Evolutionary conservation across 345 rosid genomes (phyloP).

Genomic region (Salix caprea): DNA sequence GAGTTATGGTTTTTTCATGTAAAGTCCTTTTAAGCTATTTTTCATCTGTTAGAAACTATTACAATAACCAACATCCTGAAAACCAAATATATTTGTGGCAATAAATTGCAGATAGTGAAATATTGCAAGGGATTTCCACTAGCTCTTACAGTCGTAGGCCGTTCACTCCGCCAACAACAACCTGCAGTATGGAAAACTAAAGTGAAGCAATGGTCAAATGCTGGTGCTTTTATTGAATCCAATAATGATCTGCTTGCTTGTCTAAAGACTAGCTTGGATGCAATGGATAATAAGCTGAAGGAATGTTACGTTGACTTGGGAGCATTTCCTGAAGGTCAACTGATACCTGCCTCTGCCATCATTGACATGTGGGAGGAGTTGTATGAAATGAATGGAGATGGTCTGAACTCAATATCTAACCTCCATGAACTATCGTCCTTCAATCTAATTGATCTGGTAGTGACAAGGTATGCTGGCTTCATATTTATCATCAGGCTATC

Average conservation of each 20-base stretch:
- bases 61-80: constrained; percentile 4
- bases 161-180: constrained; percentile 37
- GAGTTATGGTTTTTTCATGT: too few relatives aligned
- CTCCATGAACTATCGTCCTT: constrained; percentile 39
- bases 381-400: constrained; percentile 25
- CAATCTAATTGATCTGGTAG: constrained; percentile 37
- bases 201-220: constrained; percentile 27
- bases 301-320: constrained; percentile 62
- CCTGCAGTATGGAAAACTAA: constrained; percentile 30
- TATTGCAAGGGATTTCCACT: constrained; percentile 62
- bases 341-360: constrained; percentile 42
- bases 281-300: constrained; percentile 20
- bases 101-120: constrained; percentile 35
- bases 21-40: constrained; percentile 30
- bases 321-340: constrained; percentile 54
- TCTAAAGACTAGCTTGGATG: constrained; percentile 36
- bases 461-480: constrained; percentile 30
- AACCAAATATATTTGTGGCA: constrained; percentile 27
- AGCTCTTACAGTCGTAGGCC: constrained; percentile 47
- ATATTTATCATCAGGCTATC: too few relatives aligned
- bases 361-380: constrained; percentile 55
- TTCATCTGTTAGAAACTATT: constrained; percentile 9
- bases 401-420: constrained; percentile 19
- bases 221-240: constrained; percentile 20
- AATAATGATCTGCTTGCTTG: constrained; percentile 22